Evolutionary conservation across 75 land plant species (phyloP), one percentile per base, ranked within the genome.

Genomic region (Cunninghamia lanceolata): DNA sequence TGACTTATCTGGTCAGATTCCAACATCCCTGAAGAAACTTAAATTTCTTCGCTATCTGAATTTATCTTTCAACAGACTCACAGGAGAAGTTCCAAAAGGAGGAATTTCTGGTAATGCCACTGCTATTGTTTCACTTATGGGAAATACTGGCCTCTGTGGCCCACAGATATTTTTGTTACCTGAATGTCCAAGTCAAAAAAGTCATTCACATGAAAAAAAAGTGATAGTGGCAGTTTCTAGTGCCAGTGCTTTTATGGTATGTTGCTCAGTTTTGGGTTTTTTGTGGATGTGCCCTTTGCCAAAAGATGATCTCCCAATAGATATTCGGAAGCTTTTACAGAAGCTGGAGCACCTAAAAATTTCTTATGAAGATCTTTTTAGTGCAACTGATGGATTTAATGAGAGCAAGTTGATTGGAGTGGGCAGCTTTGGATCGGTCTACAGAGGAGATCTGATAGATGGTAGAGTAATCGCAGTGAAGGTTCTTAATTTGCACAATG

Each of bases 391-490:
- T 14, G 86, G 88, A 35, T 87, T 87, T 68, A 83, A 5, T 32
- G 77, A 83, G 50, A 53, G 21, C 13, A 82, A 40, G 17, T 53
- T 54, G 73, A 14, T 87, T 38, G 88, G 85, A 9, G 50, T 9
- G 21, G 85, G 88, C 21, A 42, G 43, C 3, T 83, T 43, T 16
- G 82, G 85, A 43, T 82, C 66, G 4, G 88, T 87, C 0, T 87
- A 87, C 86, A 87, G 84, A 32, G 88, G 85, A 28, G 50, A 16
- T 39, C 45, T 87, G 50, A 68, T 0, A 42, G 53, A 87, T 59
- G 85, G 85, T 3, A 38, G 52, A 14, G 63, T 21, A 43, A 50
- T 87, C 15, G 90, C 90, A 19, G 90, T 89, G 68, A 89, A 89
- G 85, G 52, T 90, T 35, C 71, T 89, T 59, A 40, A 85, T 2